Evolutionary conservation across 2,329 filamentous ascomycete species (phyloP).

Genomic region (Ophiostoma montium): DNA sequence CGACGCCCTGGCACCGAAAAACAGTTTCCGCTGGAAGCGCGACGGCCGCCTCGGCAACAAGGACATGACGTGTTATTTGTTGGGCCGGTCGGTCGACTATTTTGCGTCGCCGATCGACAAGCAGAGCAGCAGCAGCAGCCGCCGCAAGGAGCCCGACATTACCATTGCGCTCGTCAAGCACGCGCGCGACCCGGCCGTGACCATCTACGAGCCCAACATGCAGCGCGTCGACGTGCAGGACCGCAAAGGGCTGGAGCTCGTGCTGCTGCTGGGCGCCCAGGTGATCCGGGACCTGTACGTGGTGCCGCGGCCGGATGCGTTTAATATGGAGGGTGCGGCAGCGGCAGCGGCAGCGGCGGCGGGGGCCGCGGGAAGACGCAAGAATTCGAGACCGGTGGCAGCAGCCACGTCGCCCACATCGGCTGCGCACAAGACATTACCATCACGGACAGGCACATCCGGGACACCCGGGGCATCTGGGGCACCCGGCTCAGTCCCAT

Average conservation of each 20-base stretch:
- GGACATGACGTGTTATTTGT: conserved; percentile 79
- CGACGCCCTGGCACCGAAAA: conserved; percentile 44
- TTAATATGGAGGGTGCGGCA: conserved; percentile 50
- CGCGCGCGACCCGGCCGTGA: conserved; percentile 49
- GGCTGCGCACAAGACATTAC: too few species aligned
- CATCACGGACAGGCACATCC: not conserved
- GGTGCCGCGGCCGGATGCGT: conserved; percentile 54
- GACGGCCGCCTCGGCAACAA: conserved; percentile 67
- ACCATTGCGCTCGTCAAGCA: conserved; percentile 77
- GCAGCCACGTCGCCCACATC: not conserved
- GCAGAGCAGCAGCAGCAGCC: conserved; percentile 56
- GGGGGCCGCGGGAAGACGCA: conserved; percentile 14
- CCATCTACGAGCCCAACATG: conserved; percentile 87
- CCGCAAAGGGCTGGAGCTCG: conserved; percentile 79
- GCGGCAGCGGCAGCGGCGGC: conserved; percentile 8
- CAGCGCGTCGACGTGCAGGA: conserved; percentile 86
- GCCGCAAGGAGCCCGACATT: conserved; percentile 87
- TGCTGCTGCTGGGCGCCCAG: conserved; percentile 50
- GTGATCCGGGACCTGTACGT: conserved; percentile 53
- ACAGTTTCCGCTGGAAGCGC: conserved; percentile 78
- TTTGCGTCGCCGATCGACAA: not conserved
- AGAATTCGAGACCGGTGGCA: conserved; percentile 32
- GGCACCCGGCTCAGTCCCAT: conserved; percentile 8
- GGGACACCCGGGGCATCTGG: not conserved
- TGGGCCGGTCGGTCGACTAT: conserved; percentile 30